phyloP scores from a whole-genome alignment of 768 basidiomycete species.

The Lactarius trivialis region DNA sequence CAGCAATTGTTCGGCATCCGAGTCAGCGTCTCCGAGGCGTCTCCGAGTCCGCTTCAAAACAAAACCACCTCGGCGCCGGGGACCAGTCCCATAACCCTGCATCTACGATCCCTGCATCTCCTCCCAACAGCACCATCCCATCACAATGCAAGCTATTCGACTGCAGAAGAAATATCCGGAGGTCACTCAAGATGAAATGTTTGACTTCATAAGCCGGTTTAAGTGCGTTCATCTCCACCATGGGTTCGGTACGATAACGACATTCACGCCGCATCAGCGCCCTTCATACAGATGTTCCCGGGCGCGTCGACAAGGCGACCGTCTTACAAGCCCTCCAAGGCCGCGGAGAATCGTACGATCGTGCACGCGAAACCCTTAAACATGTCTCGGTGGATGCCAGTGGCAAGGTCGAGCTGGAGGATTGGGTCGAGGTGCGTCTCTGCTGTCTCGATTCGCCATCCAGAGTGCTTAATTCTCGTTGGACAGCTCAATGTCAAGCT shows the following conservation, averaged over 20 bases:
- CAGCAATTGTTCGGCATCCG: neutral
- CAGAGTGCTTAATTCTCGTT: neutral
- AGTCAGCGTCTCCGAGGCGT: neutral
- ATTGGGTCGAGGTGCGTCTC: slow-evolving; percentile 86
- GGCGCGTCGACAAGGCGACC: slow-evolving; percentile 74
- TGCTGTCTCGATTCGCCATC: neutral
- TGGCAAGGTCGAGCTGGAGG: slow-evolving; percentile 94
- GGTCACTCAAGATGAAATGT: slow-evolving; percentile 89
- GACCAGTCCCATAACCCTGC: slow-evolving; percentile 2
- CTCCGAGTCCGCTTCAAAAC: neutral
- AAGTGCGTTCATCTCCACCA: slow-evolving; percentile 55
- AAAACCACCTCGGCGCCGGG: neutral
- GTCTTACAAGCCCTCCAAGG: slow-evolving; percentile 74
- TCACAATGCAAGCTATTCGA: slow-evolving; percentile 71
- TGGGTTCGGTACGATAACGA: slow-evolving; percentile 18
- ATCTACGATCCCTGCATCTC: neutral
- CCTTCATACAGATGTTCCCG: slow-evolving; percentile 72
- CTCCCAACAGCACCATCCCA: neutral
- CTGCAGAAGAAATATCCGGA: slow-evolving; percentile 91
- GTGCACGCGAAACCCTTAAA: slow-evolving; percentile 85
- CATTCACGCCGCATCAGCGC: slow-evolving; percentile 38
- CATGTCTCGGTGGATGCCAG: slow-evolving; percentile 90
- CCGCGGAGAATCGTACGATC: slow-evolving; percentile 85
- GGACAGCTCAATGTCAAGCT: slow-evolving; percentile 77
- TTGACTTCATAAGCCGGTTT: slow-evolving; percentile 90